Evolutionary conservation across 805 yeast species (phyloP), one percentile per base, ranked within the genome.

Genomic region (Yarrowia yakushimensis): DNA sequence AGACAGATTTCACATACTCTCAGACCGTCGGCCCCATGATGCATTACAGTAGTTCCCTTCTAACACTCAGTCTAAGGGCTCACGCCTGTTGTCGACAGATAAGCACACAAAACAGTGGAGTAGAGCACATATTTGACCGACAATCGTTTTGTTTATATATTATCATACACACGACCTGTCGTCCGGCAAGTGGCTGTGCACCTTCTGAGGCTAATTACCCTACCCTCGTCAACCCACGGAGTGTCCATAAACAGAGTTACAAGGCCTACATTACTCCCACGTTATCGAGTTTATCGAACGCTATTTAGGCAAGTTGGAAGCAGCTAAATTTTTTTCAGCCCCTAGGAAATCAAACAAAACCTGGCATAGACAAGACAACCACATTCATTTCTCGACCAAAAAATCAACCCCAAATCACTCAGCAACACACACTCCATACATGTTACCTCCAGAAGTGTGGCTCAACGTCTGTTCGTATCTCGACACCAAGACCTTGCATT

Each of bases 401-500:
- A 31, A 12, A 30, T 11, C 4, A 12, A 30, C 12, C 12, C 10
- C 31, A 30, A 1, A 1, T 17, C 17, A 41, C 30, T 28, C 15
- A 22, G 7, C 8, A 7, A 15, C 34, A 12, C 12, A 18, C n/a
- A 13, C 2, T n/a, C 37, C 10, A 6, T 13, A 31, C 36, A 48
- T 48, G 55, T 13, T 48, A 31, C 55, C 55, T 22, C 55, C 55
- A n/a, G 55, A 48, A 23, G 55, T 48, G 23, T 48, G 55, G 55
- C 55, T 48, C 39, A 48, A 48, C 55, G 11, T 48, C 20, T 48
- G 55, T n/a, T 31, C 39, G 17, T 48, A 48, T 31, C 55, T 48
- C 15, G 55, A 48, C 39, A 31, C 39, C 0, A 1, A 2, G 3
- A 20, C 55, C 1, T 13, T 48, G 12, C 27, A 23, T 12, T 4